phyloP scores from a whole-genome alignment of 805 yeast genomes.

The Candida silvicultrix region DNA sequence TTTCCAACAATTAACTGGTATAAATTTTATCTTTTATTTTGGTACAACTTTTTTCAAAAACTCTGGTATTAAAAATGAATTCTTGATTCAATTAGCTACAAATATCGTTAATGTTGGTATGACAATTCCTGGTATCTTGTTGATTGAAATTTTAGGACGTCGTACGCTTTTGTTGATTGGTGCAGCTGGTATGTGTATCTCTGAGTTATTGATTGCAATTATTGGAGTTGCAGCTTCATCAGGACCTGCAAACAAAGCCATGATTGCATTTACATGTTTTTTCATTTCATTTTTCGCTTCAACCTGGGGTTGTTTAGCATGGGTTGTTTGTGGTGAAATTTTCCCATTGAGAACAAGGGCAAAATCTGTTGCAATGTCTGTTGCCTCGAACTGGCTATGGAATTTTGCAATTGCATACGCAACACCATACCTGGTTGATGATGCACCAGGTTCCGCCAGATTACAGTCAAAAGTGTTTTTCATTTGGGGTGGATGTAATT shows the following conservation, averaged over 20 bases:
- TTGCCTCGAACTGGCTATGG: conserved; percentile 76
- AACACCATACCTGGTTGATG: conserved; percentile 66
- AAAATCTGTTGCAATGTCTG: conserved; percentile 62
- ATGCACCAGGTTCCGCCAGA: conserved; percentile 54
- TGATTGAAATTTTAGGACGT: conserved; percentile 60
- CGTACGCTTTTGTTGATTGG: conserved; percentile 56
- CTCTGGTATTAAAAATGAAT: conserved; percentile 42
- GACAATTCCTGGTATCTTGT: conserved; percentile 49
- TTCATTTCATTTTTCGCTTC: conserved; percentile 76
- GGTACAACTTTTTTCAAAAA: conserved; percentile 56
- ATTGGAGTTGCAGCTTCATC: conserved; percentile 24
- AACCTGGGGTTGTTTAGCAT: conserved; percentile 79
- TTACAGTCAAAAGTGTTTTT: conserved; percentile 62
- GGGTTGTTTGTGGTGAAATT: conserved; percentile 58
- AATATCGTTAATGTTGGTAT: conserved; percentile 41
- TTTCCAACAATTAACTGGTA: conserved; percentile 68
- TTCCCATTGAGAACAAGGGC: conserved; percentile 74
- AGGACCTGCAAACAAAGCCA: conserved; percentile 35
- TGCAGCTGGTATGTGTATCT: conserved; percentile 54
- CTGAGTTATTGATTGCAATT: conserved; percentile 58
- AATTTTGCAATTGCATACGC: conserved; percentile 74
- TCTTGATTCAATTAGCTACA: conserved; percentile 35
- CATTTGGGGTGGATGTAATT: conserved; percentile 69
- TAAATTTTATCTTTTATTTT: conserved; percentile 66
- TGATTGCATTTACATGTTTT: conserved; percentile 46